Evolutionary conservation across 768 basidiomycete species (phyloP).

Genomic region (Xerocomus brunneocitrinus): DNA sequence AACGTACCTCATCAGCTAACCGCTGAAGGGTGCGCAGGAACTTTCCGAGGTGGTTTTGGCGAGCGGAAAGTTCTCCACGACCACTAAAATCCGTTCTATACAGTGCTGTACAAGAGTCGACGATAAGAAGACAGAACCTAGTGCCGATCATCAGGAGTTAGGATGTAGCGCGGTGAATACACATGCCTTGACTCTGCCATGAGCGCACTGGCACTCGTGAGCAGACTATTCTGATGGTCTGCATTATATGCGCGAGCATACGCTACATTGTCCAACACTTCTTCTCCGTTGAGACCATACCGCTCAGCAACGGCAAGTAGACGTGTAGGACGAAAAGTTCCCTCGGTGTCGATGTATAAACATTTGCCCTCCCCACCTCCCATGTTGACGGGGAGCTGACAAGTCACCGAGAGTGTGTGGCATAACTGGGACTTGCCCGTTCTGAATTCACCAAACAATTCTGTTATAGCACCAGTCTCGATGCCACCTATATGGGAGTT

Average conservation of each 20-base stretch:
- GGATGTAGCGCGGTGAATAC: slow-evolving; percentile 16
- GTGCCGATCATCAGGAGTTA: slow-evolving; percentile 6
- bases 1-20: slow-evolving; percentile 87
- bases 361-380: slow-evolving; percentile 99
- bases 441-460: slow-evolving; percentile 96
- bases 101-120: slow-evolving; percentile 93
- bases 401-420: slow-evolving; percentile 96
- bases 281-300: slow-evolving; percentile 95
- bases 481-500: slow-evolving; percentile 65
- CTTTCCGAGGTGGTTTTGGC: slow-evolving; percentile 94
- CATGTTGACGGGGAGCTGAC: slow-evolving; percentile 95
- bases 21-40: slow-evolving; percentile 91
- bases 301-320: slow-evolving; percentile 92
- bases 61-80: slow-evolving; percentile 89
- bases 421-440: slow-evolving; percentile 98
- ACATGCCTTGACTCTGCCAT: slow-evolving; percentile 92
- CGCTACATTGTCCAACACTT: slow-evolving; percentile 96
- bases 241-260: slow-evolving; percentile 99
- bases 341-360: slow-evolving; percentile 98
- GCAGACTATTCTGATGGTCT: slow-evolving; percentile 88
- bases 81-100: slow-evolving; percentile 96
- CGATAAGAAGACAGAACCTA: slow-evolving; percentile 94
- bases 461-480: slow-evolving; percentile 97
- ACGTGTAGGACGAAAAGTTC: slow-evolving; percentile 96
- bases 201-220: slow-evolving; percentile 92